Conservation (phyloP, 31 red algal genomes). For the Bonnemaisonia californica region DNA sequence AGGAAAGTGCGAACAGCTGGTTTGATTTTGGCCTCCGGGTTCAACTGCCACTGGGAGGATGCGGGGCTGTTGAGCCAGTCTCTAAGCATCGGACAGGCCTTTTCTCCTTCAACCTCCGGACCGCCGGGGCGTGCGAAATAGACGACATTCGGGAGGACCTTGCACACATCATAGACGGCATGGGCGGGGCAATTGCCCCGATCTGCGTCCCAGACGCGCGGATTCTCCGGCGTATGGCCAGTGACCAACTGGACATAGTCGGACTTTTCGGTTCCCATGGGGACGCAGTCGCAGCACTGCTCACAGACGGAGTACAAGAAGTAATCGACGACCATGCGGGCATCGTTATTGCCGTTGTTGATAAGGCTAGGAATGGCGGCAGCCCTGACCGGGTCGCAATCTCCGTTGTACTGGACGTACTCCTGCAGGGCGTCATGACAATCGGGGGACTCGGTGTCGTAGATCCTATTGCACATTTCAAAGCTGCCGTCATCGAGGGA, state of each 20-base stretch:
- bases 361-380: constrained; percentile 22
- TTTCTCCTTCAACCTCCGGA: constrained; percentile 12
- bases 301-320: constrained; percentile 77
- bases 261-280: constrained; percentile 35
- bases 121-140: constrained; percentile 32
- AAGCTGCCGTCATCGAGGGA: constrained; percentile 19
- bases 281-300: constrained; percentile 71
- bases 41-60: constrained; percentile 26
- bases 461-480: constrained; percentile 29
- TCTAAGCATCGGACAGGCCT: constrained; percentile 43
- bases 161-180: constrained; percentile 61
- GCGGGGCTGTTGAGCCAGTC: constrained; percentile 40
- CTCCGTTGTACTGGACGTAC: constrained; percentile 41
- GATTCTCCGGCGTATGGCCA: constrained; percentile 7
- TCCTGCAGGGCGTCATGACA: constrained; percentile 37
- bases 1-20: constrained; percentile 5
- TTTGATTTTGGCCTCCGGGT: constrained; percentile 18
- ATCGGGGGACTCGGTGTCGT: constrained; percentile 28
- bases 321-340: constrained; percentile 46
- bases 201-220: constrained; percentile 36
- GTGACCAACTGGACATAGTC: constrained; percentile 23
- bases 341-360: not conserved
- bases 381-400: constrained; percentile 52
- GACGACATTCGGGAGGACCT: constrained; percentile 38
- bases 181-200: constrained; percentile 74